Base-by-base conservation (phyloP, 352 stramenopile species). In the Pythium utonaiense region DNA sequence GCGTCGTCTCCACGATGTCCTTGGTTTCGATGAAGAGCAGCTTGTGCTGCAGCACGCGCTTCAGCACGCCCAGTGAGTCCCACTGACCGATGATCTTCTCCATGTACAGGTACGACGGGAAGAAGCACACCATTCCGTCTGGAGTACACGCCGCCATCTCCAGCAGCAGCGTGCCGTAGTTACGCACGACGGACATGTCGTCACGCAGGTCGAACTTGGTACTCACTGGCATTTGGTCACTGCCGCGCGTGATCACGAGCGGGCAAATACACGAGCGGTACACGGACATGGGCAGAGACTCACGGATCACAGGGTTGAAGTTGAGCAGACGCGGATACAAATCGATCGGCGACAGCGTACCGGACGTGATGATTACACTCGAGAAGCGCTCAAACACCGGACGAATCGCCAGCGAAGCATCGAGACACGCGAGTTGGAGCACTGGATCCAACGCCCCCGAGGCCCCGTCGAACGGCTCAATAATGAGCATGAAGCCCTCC, bases 11-110 rank as follows among this genome's bases (percentile, higher is more conserved):
- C 24, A 99, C 96, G 52, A 99, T 97, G 76, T 99, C 97, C 59
- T 99, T 99, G 9, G 97, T 99, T 78, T 99, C 98, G 42, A 99
- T 98, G 60, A 99, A 99, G 10, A 99, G 74, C 17, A 99, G 71
- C 75, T 99, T 99, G 57, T 95, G 91, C 41, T 97, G 85, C 10
- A 98, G 83, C 19, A 99, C 84, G 50, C 97, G 88, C 70, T 96
- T 91, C 16, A 99, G 80, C 31, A 96, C 83, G 9, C 86, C 83
- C 9, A 93, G 73, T 16, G 84, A 73, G 61, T 99, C 93, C 97
- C 97, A 99, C 62, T 98, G 89, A 3, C 81, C 88, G n/a, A 99
- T 93, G 50, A 99, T 98, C 51, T 93, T 97, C 69, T 99, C 97
- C 97, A 99, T 99, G 74, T 99, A 99, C 42, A 96, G 86, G 75